Evolutionary conservation across 345 rosid species (phyloP), one percentile per base, ranked within the genome.

Genomic region (Hypericum perforatum): DNA sequence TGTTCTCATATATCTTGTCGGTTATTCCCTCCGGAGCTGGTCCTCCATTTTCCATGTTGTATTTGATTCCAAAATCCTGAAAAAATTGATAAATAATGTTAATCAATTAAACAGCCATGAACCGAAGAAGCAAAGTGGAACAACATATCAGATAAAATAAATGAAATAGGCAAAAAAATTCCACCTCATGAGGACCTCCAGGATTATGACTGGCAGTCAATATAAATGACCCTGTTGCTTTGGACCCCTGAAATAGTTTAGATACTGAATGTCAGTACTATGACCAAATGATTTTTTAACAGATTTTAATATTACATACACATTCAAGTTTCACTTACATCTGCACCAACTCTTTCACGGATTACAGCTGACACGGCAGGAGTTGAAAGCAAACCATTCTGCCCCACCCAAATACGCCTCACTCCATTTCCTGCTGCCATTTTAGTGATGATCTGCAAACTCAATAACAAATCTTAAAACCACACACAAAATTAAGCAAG

Each of bases 121-220:
- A 1, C 32, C 32, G 32, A 22, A 22, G 32, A 22, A 22, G 32
- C 8, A 39, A 22, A 9, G 6, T 41, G 39, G 38, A 45, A 16
- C 50, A 63, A 10, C 6, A 8, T 37, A 22, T 39, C 29, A 41
- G 6, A 51, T 51, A 45, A 3, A 16, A 29, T 2, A 56, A 11
- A 58, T 43, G 15, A 43, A 15, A 22, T 12, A 69, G 54, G 5
- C 16, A 41, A 16, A 48, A 40, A 41, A 5, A 41, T 32, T 11
- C 32, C 14, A 91, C 99, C 97, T 94, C 99, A 77, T 73, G 59
- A 43, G 99, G 99, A 63, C 99, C 99, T 62, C 99, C 99, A 45
- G 99, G 97, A 65, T 94, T 94, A 72, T 94, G 99, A 71, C 99
- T 94, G 55, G 99, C 99, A 10, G 99, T 94, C 82, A 94, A 77